A percentile compares a stretch with the other conserved stretches of the same genome.
phyloP scores from a whole-genome alignment of 2,329 filamentous ascomycete species.

The Colletotrichum chrysophilum region DNA sequence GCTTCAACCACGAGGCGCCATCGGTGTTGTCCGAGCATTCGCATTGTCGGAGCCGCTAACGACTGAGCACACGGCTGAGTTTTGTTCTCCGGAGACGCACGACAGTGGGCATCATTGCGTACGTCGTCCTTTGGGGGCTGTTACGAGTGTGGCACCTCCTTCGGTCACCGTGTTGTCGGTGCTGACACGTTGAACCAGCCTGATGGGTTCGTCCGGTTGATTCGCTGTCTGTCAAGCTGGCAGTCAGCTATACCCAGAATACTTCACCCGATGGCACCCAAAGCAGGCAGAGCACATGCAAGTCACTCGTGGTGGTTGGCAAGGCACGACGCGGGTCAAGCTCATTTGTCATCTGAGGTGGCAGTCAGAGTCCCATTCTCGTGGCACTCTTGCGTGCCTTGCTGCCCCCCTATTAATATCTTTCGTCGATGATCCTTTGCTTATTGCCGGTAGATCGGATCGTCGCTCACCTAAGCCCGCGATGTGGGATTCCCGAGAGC shows the following conservation, averaged over 20 bases:
- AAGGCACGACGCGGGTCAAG: background rate
- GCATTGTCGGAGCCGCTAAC: background rate
- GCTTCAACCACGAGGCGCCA: background rate
- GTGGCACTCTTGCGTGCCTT: background rate
- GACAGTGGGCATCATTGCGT: background rate
- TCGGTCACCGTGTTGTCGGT: background rate
- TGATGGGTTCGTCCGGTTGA: background rate
- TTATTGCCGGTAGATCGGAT: background rate
- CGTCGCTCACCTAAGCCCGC: constrained; percentile 5
- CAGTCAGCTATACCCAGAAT: background rate
- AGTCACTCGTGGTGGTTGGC: background rate
- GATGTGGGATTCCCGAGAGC: background rate
- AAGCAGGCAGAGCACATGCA: background rate
- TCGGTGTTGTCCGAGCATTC: background rate
- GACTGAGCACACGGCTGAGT: background rate
- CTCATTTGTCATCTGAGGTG: background rate
- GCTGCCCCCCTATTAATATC: constrained; percentile 4
- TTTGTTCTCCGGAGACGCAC: background rate
- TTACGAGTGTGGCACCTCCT: background rate
- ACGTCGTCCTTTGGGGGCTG: background rate
- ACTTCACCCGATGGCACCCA: background rate
- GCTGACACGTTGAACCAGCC: background rate
- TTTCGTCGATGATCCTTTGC: background rate
- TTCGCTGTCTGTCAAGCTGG: background rate
- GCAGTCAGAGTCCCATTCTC: background rate